Evolutionary conservation across 148 eudicot genomes (phyloP), one percentile per base, ranked within the genome.

Genomic region (Rhododendron williamsianum): DNA sequence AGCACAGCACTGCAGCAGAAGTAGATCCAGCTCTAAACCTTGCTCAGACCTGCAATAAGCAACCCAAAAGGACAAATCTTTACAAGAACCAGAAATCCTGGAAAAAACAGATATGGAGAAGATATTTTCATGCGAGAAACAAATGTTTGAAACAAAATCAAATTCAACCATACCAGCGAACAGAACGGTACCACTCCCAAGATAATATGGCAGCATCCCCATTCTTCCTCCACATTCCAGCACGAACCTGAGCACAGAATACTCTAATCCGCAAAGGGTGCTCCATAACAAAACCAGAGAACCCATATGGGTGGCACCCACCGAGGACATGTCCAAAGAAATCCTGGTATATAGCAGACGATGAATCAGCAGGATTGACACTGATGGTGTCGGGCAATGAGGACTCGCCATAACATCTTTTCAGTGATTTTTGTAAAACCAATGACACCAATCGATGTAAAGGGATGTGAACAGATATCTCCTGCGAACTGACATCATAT

Each of bases 161-260:
- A 58, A 19, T 78, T 80, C 81, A 38, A 56, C 78, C 90, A 69
- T 89, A 97, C 99, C 99, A 94, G 89, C 94, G 97, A 86, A 92
- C 94, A 80, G 98, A 90, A 73, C 94, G 98, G 83, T 97, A 97
- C 94, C 92, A 93, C 73, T 97, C 96, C 85, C 86, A 92, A 80
- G 92, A 92, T 79, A 93, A 58, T 84, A 88, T 82, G 54, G 99
- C 93, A 87, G 94, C 90, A 87, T 97, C 99, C 38, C 98, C 99
- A 91, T 97, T 97, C 87, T 92, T 94, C 84, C 93, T 91, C 99
- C 99, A 97, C 98, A 97, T 95, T 48, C 98, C 98, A 89, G 99
- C 98, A 85, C 90, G 96, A 82, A 97, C 95, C 92, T 97, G 91
- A 76, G 98, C 94, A 83, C 99, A 97, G 86, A 97, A 97, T 63